phyloP scores from a whole-genome alignment of 2,329 filamentous ascomycete species.

The Fusarium sp. region DNA sequence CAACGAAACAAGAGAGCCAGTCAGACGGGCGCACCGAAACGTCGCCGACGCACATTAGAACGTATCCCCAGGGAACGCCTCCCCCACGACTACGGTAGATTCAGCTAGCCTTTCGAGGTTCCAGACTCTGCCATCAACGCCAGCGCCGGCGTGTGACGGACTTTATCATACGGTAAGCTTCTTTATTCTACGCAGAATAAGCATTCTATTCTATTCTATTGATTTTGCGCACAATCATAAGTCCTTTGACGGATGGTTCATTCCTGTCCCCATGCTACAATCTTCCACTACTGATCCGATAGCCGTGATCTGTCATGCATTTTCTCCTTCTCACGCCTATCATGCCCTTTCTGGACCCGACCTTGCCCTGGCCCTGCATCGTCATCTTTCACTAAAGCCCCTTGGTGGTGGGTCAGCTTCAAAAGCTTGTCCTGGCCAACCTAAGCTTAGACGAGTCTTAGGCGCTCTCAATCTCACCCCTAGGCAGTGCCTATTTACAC shows the following conservation, averaged over 20 bases:
- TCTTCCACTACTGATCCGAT: constrained; percentile 30
- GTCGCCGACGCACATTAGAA: constrained; percentile 19
- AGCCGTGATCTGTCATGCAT: constrained; percentile 38
- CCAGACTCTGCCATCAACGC: constrained; percentile 27
- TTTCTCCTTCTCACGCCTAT: constrained; percentile 30
- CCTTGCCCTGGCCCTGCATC: constrained; percentile 39
- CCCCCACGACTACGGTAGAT: constrained; percentile 27
- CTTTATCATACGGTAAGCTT: constrained; percentile 35
- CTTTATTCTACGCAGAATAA: not conserved
- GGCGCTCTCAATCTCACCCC: constrained; percentile 29
- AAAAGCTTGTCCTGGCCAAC: constrained; percentile 52
- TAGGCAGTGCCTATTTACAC: constrained; percentile 8
- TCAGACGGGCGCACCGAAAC: constrained; percentile 34
- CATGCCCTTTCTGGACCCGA: constrained; percentile 21
- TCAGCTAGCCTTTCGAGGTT: constrained; percentile 37
- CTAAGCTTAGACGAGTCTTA: constrained; percentile 17
- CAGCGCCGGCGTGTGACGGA: constrained; percentile 13
- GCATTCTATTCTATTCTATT: not conserved
- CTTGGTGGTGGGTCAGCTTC: constrained; percentile 43
- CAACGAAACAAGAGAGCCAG: constrained; percentile 2
- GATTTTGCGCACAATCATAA: constrained; percentile 8
- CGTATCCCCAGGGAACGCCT: constrained; percentile 21
- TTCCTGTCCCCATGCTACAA: constrained; percentile 24
- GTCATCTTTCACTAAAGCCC: constrained; percentile 42
- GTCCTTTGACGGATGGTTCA: constrained; percentile 11